Conservation (phyloP, 352 stramenopile genomes). For the Phytophthora hybrid region DNA sequence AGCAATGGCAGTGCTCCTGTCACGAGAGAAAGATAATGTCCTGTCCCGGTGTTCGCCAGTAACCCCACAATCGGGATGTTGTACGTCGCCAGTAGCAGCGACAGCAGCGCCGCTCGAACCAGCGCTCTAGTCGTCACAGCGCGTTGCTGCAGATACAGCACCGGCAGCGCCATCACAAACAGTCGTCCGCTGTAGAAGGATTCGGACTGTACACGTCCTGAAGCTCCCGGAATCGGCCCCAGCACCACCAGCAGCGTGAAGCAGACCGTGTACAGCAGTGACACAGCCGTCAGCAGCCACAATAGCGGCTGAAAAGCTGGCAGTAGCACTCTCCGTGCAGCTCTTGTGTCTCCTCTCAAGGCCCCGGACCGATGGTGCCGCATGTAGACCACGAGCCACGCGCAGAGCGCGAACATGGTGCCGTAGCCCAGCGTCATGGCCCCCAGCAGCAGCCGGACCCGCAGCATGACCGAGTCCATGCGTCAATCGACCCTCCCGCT, state of each 20-base stretch:
- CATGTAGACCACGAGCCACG: constrained; percentile 62
- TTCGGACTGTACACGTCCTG: constrained; percentile 42
- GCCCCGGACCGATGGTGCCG: constrained; percentile 59
- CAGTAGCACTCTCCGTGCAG: constrained; percentile 70
- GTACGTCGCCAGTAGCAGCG: constrained; percentile 59
- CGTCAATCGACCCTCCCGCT: background rate
- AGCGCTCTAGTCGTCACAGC: constrained; percentile 66
- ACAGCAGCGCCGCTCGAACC: constrained; percentile 45
- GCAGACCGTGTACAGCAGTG: constrained; percentile 39
- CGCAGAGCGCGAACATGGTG: constrained; percentile 52
- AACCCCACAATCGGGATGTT: constrained; percentile 66
- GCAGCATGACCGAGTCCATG: constrained; percentile 32
- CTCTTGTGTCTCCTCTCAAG: constrained; percentile 54
- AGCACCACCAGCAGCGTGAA: constrained; percentile 39
- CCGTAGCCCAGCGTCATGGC: constrained; percentile 53
- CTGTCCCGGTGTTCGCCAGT: constrained; percentile 13
- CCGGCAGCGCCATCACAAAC: constrained; percentile 71
- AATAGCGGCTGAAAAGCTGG: constrained; percentile 79
- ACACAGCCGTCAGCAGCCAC: constrained; percentile 52
- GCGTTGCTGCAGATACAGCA: constrained; percentile 72
- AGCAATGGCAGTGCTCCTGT: constrained; percentile 49
- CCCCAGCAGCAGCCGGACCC: constrained; percentile 40
- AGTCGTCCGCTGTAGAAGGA: constrained; percentile 60
- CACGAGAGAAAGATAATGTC: constrained; percentile 52
- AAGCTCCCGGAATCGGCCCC: constrained; percentile 10